Conservation (phyloP, 148 eudicot species). For the Camellia lanceoleosa region DNA sequence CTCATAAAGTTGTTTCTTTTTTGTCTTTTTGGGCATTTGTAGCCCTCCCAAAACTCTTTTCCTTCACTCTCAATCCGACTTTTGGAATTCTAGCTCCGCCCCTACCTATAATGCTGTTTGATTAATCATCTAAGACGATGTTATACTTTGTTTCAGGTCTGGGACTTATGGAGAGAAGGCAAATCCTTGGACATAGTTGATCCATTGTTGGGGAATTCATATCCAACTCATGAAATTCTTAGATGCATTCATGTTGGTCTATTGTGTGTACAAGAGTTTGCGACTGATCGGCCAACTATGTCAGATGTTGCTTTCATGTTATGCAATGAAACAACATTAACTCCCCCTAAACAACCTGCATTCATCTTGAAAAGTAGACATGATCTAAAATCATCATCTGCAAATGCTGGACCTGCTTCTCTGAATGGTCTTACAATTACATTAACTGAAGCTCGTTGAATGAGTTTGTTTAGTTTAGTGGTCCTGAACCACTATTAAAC, state of each 20-base stretch:
- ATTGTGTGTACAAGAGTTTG: conserved; percentile 50
- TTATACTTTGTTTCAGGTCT: conserved; percentile 28
- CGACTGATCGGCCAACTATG: conserved; percentile 54
- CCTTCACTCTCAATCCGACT: too few relatives aligned
- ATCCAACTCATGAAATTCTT: conserved; percentile 22
- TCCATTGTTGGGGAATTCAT: conserved; percentile 20
- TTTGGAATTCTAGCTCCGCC: not conserved
- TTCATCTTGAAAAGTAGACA: conserved; percentile 27
- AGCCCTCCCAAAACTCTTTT: too few relatives aligned
- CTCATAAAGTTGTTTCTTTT: too few relatives aligned
- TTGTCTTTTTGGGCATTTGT: too few relatives aligned
- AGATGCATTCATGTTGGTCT: conserved; percentile 44
- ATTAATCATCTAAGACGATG: not conserved
- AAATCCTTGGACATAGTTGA: conserved; percentile 29
- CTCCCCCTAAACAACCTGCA: conserved; percentile 50
- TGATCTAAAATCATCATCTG: conserved; percentile 19
- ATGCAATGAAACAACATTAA: conserved; percentile 34
- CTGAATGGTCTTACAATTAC: not conserved
- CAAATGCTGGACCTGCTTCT: conserved; percentile 23
- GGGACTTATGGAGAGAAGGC: conserved; percentile 48
- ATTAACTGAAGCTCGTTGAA: too few relatives aligned
- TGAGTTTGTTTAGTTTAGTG: too few relatives aligned
- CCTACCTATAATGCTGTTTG: not conserved
- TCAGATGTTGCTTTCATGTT: conserved; percentile 45
- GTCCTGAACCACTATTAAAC: too few relatives aligned